Evolutionary conservation across 2,329 filamentous ascomycete species (phyloP), one percentile per base, ranked within the genome.

Genomic region (Didymella lethalis): DNA sequence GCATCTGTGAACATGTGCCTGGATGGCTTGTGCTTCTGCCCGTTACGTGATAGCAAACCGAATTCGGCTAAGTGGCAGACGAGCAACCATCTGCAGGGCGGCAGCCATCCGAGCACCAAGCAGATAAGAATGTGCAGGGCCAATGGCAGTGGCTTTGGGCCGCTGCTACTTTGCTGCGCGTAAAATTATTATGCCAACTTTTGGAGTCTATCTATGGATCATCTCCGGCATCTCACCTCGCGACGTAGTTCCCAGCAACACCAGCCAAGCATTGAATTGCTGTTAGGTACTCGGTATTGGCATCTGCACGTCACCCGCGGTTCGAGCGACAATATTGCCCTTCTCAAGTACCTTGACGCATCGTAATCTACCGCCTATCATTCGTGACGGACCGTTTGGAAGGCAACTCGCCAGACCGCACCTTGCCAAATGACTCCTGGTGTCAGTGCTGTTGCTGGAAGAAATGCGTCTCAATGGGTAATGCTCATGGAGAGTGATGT

Each of bases 241-340:
- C 53, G 48, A 49, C 58, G 53, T 61, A 49, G 53, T 56, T 51
- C 47, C 47, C 60, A 62, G 59, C 41, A 63, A 59, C 48, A 52
- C 57, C 66, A 65, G 61, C 72, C 68, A 72, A 72, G 66, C 68
- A 68, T 51, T 64, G 71, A 72, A 62, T 75, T 75, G 66, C 72
- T 75, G 63, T 75, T 76, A 76, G 71, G 73, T 74, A 75, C 71
- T 62, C 48, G 55, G 59, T 61, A 66, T 69, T 67, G 64, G 63
- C 66, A 59, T 57, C 62, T 65, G 65, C 69, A 70, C 67, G 60
- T 68, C 68, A 70, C 64, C 64, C 57, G 62, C 67, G 61, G 58
- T 53, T 54, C 45, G 34, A 52, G 53, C 57, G 52, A 60, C 58
- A 57, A 57, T 56, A 48, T 48, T 56, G 36, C 38, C 36, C 41